A percentile compares a stretch with the other conserved stretches of the same genome.
Evolutionary conservation across 257 asterid genomes (phyloP).

Genomic region (Jasminum sambac): DNA sequence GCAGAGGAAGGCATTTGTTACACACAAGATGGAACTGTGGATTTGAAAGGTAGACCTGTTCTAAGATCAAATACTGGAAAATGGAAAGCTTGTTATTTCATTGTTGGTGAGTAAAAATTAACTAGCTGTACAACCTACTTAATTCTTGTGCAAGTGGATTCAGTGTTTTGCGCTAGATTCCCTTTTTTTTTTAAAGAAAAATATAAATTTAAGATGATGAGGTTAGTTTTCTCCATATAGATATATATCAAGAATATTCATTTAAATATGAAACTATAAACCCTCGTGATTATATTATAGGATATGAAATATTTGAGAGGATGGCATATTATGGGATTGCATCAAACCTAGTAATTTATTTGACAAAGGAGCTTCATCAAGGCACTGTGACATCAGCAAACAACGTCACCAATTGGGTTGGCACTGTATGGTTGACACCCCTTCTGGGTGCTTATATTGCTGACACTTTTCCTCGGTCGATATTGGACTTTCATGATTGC

Average conservation of each 20-base stretch:
- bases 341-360: constrained; percentile 38
- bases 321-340: constrained; percentile 48
- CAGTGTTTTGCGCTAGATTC: too few relatives aligned
- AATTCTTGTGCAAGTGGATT: too few relatives aligned
- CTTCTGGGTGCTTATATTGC: constrained; percentile 46
- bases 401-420: constrained; percentile 48
- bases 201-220: too few relatives aligned
- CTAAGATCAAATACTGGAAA: constrained; percentile 44
- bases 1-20: constrained; percentile 35
- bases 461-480: constrained; percentile 48
- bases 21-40: constrained; percentile 46
- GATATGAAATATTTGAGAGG: constrained; percentile 44
- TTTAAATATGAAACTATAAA: not conserved
- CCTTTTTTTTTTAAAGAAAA: too few relatives aligned
- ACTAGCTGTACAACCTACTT: too few relatives aligned
- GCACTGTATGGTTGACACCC: constrained; percentile 49
- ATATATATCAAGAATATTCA: too few relatives aligned
- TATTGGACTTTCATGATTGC: constrained; percentile 44
- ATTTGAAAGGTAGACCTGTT: constrained; percentile 40
- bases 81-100: constrained; percentile 49
- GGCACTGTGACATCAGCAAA: constrained; percentile 47
- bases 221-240: too few relatives aligned
- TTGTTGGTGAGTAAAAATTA: constrained; percentile 29
- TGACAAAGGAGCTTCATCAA: constrained; percentile 37
- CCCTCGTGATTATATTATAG: constrained; percentile 11